These are phyloP conservation scores for Fusarium albidum DNA, from an alignment of 2,329 filamentous ascomycete species.

Conservation along the genomic window DNA sequence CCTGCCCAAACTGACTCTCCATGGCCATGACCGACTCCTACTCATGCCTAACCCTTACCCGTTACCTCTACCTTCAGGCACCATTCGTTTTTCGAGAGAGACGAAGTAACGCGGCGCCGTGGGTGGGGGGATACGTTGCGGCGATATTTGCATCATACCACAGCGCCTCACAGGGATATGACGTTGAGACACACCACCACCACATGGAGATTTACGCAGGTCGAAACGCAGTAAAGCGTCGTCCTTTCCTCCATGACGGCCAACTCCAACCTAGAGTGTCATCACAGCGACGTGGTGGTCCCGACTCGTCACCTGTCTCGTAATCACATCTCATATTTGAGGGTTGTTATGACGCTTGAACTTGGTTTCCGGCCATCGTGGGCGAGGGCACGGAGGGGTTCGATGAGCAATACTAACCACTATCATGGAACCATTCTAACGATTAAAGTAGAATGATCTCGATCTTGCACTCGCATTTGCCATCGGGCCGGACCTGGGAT, in stretches of 20 bases:
- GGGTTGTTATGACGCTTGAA: background rate
- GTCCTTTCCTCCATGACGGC: slow-evolving; percentile 26
- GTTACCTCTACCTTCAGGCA: background rate
- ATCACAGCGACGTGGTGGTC: background rate
- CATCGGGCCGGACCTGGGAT: too few species aligned
- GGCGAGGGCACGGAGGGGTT: background rate
- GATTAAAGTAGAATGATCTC: too few species aligned
- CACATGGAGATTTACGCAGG: slow-evolving; percentile 2
- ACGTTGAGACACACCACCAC: slow-evolving; percentile 34
- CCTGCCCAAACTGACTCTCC: background rate
- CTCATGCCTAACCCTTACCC: background rate
- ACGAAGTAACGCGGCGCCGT: background rate
- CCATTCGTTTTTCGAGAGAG: slow-evolving; percentile 1
- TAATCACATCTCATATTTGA: background rate
- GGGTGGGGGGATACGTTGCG: slow-evolving; percentile 23
- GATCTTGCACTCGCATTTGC: too few species aligned
- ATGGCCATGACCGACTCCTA: slow-evolving; percentile 4
- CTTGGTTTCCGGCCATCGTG: background rate
- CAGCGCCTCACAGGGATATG: slow-evolving; percentile 25
- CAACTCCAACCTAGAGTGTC: slow-evolving; percentile 5
- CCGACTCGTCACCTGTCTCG: slow-evolving; percentile 3
- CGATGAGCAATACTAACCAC: too few species aligned
- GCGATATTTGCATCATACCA: slow-evolving; percentile 35
- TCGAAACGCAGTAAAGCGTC: slow-evolving; percentile 14
- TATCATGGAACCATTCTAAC: too few species aligned